phyloP scores from a whole-genome alignment of 2,329 filamentous ascomycete species.

The Rhynchosporium secalis region DNA sequence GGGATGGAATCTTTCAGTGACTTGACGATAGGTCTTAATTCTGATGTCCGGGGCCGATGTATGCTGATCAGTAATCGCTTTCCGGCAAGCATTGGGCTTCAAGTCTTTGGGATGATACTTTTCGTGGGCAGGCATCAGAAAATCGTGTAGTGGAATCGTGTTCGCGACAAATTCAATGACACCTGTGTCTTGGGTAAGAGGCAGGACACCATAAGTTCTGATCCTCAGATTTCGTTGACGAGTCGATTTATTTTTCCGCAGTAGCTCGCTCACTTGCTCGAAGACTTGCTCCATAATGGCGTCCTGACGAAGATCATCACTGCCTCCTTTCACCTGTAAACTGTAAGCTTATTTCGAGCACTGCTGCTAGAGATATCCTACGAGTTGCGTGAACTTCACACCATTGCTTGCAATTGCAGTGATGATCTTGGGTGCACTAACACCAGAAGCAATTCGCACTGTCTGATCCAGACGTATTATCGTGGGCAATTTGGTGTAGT shows the following conservation, averaged over 20 bases:
- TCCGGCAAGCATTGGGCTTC: conserved; percentile 73
- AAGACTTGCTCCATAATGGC: conserved; percentile 99
- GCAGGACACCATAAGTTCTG: conserved; percentile 94
- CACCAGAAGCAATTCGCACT: conserved; percentile 83
- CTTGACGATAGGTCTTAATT: conserved; percentile 72
- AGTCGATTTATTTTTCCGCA: conserved; percentile 83
- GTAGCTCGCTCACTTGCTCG: conserved; percentile 85
- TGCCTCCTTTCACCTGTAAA: conserved; percentile 79
- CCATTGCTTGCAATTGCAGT: conserved; percentile 80
- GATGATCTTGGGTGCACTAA: conserved; percentile 92
- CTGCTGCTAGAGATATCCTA: conserved; percentile 41
- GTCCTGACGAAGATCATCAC: conserved; percentile 94
- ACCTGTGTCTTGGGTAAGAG: conserved; percentile 79
- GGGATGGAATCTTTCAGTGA: conserved; percentile 81
- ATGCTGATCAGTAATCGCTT: conserved; percentile 74
- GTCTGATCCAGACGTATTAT: conserved; percentile 70
- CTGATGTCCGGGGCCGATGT: conserved; percentile 68
- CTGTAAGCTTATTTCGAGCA: conserved; percentile 28
- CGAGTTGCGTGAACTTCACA: conserved; percentile 79
- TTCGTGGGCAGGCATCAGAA: conserved; percentile 86
- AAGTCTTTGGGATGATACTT: conserved; percentile 83
- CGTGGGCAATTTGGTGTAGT: conserved; percentile 77
- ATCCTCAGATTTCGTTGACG: conserved; percentile 87
- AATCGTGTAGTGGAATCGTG: conserved; percentile 89
- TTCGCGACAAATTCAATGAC: conserved; percentile 97